Conservation (phyloP, 179 eudicot genomes). For the Spergularia azorica region DNA sequence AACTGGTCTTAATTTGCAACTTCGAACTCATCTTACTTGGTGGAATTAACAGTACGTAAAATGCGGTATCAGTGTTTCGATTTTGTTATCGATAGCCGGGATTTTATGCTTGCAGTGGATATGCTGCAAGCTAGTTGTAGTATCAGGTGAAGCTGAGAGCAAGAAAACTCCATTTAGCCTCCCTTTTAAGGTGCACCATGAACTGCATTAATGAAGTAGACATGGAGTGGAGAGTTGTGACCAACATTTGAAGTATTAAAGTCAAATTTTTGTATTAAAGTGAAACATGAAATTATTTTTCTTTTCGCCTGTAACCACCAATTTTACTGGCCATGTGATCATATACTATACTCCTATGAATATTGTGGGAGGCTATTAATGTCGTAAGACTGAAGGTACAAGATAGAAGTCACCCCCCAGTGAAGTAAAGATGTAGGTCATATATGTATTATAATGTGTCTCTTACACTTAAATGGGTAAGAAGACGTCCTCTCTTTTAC, state of each 20-base stretch:
- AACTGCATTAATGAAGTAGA: slow-evolving; percentile 20
- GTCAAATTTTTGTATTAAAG: not conserved
- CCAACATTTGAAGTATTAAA: not conserved
- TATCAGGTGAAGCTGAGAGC: slow-evolving; percentile 1
- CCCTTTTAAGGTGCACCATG: slow-evolving; percentile 5
- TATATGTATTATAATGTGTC: not conserved
- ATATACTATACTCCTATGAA: not conserved
- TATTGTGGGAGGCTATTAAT: slow-evolving; percentile 15
- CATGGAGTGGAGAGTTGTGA: slow-evolving; percentile 17
- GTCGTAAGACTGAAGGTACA: slow-evolving; percentile 6
- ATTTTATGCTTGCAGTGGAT: not conserved
- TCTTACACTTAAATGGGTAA: not conserved
- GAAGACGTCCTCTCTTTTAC: not conserved
- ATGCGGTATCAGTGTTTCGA: not conserved
- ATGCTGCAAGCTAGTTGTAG: slow-evolving; percentile 6
- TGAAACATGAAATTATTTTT: not conserved
- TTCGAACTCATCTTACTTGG: slow-evolving; percentile 19
- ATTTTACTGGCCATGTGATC: slow-evolving; percentile 3
- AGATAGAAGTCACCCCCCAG: not conserved
- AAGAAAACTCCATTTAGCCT: not conserved
- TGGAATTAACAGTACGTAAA: not conserved
- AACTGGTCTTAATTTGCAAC: slow-evolving; percentile 31
- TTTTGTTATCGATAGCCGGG: not conserved
- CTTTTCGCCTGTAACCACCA: slow-evolving; percentile 2
- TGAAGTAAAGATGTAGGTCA: not conserved